These are phyloP conservation scores for Tagetes patula DNA, from an alignment of 129 eudicot genomes.

Conservation along the genomic window DNA sequence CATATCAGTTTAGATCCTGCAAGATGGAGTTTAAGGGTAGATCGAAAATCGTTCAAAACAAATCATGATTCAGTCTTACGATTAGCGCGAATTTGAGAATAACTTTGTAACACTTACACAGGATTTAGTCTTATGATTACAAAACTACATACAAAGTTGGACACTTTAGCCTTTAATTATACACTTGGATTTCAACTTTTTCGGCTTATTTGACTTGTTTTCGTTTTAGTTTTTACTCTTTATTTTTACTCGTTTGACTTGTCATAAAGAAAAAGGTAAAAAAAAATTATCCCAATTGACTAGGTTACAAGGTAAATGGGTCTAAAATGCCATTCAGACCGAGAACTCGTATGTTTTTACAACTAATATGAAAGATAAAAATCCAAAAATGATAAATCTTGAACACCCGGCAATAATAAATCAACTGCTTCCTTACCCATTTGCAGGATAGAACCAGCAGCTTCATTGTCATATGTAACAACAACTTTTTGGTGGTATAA, in stretches of 20 bases:
- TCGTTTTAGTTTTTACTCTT: not conserved
- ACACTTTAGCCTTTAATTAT: not conserved
- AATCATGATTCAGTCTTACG: no score
- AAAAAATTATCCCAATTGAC: not conserved
- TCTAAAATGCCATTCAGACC: not conserved
- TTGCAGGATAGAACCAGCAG: conserved; percentile 9
- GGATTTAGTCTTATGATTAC: not conserved
- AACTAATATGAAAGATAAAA: conserved; percentile 14
- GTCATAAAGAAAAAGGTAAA: not conserved
- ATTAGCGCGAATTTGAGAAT: no score
- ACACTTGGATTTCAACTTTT: not conserved
- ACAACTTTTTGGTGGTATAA: conserved; percentile 11
- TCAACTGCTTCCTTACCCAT: conserved; percentile 7
- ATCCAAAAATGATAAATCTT: conserved; percentile 7
- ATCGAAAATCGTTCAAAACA: no score
- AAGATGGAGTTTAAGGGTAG: no score
- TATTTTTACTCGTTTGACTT: not conserved
- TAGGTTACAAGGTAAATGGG: not conserved
- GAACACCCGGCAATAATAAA: conserved; percentile 18
- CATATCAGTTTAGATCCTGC: no score
- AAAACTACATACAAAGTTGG: not conserved
- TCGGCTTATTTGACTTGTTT: not conserved
- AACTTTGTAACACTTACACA: no score
- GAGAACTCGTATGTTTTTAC: conserved; percentile 17
- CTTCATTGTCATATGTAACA: conserved; percentile 18